Percentiles rank a stretch among this genome's conserved stretches.
Conservation (phyloP, 176 grass and related monocot genomes). For the Rhynchospora pubera region DNA sequence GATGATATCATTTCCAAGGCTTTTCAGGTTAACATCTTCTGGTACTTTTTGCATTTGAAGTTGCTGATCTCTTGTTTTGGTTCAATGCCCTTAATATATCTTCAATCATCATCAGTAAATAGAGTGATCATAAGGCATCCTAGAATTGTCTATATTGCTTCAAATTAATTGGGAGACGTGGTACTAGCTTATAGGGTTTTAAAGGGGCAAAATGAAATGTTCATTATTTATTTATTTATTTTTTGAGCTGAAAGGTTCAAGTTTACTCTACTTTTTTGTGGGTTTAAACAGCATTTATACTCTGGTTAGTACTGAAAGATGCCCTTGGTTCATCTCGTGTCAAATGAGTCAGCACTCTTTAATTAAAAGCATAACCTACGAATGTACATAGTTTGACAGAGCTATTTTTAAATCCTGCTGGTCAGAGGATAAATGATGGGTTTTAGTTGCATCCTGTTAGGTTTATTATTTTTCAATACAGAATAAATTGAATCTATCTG, state of each 20-base stretch:
- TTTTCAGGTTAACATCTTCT: slow-evolving; percentile 42
- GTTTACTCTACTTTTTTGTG: not conserved
- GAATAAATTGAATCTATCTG: not conserved
- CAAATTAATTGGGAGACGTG: too few relatives aligned
- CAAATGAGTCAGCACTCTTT: not conserved
- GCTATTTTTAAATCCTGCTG: not conserved
- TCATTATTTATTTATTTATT: not conserved
- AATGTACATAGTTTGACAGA: not conserved
- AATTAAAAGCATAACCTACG: not conserved
- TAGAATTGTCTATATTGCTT: too few relatives aligned
- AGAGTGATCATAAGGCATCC: not conserved
- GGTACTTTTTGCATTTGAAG: not conserved
- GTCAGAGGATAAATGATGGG: not conserved
- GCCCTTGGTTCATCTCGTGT: not conserved
- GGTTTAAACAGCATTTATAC: not conserved
- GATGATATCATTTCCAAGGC: slow-evolving; percentile 74
- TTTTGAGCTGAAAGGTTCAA: not conserved
- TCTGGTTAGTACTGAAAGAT: not conserved
- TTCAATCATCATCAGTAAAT: not conserved
- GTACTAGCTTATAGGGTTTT: not conserved
- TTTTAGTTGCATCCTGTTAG: not conserved
- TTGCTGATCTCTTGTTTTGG: not conserved
- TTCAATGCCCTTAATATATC: not conserved
- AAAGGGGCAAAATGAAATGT: not conserved
- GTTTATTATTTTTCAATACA: not conserved